A percentile compares a stretch with the other conserved stretches of the same genome.
Evolutionary conservation across 75 land plant species (phyloP).

Genomic region (Cryptomeria japonica): DNA sequence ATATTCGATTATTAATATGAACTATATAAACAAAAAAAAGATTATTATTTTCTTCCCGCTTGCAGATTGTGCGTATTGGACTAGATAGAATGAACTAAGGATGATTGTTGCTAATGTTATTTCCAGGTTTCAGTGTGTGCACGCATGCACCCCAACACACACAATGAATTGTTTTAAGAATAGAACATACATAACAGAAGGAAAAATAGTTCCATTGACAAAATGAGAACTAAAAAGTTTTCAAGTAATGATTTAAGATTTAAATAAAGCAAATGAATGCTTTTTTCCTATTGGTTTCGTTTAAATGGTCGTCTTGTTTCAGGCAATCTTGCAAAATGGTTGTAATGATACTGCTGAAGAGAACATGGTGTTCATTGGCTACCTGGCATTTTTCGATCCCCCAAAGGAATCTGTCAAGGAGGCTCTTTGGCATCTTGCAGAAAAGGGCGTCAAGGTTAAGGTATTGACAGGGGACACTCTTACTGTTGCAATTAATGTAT

Average conservation of each 20-base stretch:
- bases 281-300: background rate
- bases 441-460: conserved; percentile 32
- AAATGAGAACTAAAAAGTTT: background rate
- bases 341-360: conserved; percentile 24
- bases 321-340: background rate
- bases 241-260: background rate
- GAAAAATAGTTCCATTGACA: background rate
- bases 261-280: background rate
- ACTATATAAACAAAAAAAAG: background rate
- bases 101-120: background rate
- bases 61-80: background rate
- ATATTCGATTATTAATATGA: background rate
- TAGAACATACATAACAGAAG: background rate
- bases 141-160: background rate
- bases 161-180: background rate
- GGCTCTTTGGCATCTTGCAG: conserved; percentile 32
- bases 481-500: conserved; percentile 44
- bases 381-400: conserved; percentile 50
- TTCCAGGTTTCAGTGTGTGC: background rate
- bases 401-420: conserved; percentile 64
- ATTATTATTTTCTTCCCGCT: background rate
- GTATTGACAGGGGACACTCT: conserved; percentile 60
- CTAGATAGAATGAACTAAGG: background rate
- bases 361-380: conserved; percentile 50
- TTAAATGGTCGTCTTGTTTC: background rate